phyloP scores from a whole-genome alignment of 768 basidiomycete genomes.

The Lactarius evosmus region DNA sequence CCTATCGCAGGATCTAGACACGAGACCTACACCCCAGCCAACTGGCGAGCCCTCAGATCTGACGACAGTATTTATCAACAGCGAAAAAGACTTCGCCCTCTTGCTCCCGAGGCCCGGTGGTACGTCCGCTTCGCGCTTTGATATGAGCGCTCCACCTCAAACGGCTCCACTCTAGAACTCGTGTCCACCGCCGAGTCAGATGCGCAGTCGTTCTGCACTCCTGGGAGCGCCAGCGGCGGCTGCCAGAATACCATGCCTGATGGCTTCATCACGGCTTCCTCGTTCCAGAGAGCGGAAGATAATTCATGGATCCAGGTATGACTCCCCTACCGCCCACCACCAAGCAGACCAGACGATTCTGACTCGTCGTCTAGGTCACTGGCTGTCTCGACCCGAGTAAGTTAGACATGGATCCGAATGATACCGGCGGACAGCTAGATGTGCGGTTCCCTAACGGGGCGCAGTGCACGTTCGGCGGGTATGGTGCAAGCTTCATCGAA shows the following conservation, averaged over 20 bases:
- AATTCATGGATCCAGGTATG: slow-evolving; percentile 41
- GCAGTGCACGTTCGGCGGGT: slow-evolving; percentile 50
- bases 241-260: slow-evolving; percentile 35
- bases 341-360: neutral
- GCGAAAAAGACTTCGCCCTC: slow-evolving; percentile 36
- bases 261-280: slow-evolving; percentile 41
- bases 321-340: neutral
- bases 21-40: slow-evolving; percentile 41
- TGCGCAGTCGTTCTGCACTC: slow-evolving; percentile 39
- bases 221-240: slow-evolving; percentile 28
- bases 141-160: neutral
- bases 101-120: slow-evolving; percentile 38
- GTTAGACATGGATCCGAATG: slow-evolving; percentile 33
- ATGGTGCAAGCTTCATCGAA: slow-evolving; percentile 51
- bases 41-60: slow-evolving; percentile 36
- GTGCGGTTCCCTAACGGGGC: slow-evolving; percentile 52
- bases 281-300: slow-evolving; percentile 36
- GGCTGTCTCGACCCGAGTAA: slow-evolving; percentile 40
- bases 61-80: slow-evolving; percentile 39
- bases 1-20: slow-evolving; percentile 22
- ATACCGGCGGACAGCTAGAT: slow-evolving; percentile 51
- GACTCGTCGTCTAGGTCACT: slow-evolving; percentile 35
- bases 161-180: slow-evolving; percentile 32
- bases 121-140: slow-evolving; percentile 24
- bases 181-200: slow-evolving; percentile 42